Base-by-base conservation (phyloP, 768 basidiomycete species). In the Lactifluus hygrophoroides region DNA sequence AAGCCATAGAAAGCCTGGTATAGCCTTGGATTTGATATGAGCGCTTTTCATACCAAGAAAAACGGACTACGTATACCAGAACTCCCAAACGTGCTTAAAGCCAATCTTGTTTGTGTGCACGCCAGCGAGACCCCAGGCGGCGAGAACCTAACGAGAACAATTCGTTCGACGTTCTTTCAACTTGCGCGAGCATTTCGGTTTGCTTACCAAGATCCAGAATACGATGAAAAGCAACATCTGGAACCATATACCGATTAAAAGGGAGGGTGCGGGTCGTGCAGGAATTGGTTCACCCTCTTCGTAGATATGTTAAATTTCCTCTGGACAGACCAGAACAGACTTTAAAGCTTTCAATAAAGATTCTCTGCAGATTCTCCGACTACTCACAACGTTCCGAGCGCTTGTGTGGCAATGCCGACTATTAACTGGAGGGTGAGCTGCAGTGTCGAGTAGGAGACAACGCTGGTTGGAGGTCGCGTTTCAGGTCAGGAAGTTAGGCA, bases 1-100 rank as follows among this genome's bases (percentile, higher is more conserved):
- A 89, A 70, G 16, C 85, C 86, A 64, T 84, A 87, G 66, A 79
- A 85, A 11, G 76, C 83, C 64, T 86, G 85, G 65, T 85, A 87
- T 30, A 80, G 61, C 85, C 85, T 86, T 55, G 1, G 37, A 21
- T 27, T 32, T 8, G 5, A 21, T 25, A 59, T 50, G n/a, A 55
- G 34, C 13, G 13, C 34, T 17, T 42, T 25, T 40, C 32, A 0
- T 17, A 14, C 27, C 27, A 21, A 35, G 32, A 37, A 30, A 42
- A n/a, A 38, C 10, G 47, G 35, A 37, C 7, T 21, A 21, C 5
- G 55, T 70, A 55, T 62, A 83, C 84, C 86, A 87, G 30, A 87
- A 81, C 68, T 90, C 88, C 87, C 88, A 90, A 58, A 84, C 80
- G 66, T 90, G 84, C 69, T 91, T 87, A 73, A 89, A 90, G 13